These are phyloP conservation scores for Penicillium sp. DNA, from an alignment of 2,329 filamentous ascomycete genomes.

Conservation along the genomic window DNA sequence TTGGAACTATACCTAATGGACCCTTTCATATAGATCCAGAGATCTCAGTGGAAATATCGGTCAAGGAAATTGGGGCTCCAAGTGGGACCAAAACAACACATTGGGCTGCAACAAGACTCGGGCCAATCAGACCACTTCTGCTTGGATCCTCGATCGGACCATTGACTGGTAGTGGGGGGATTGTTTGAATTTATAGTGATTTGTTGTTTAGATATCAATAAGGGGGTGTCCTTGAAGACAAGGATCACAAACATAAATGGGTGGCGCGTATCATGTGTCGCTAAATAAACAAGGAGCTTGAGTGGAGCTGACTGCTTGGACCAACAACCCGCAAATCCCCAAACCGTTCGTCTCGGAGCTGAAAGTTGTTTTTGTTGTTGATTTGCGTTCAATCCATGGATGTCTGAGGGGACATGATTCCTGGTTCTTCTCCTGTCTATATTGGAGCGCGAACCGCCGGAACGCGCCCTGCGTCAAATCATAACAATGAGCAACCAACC, in stretches of 20 bases:
- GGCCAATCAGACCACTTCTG: conserved; percentile 4
- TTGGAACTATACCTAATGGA: neutral
- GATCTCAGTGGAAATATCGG: conserved; percentile 1
- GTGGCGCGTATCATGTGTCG: neutral
- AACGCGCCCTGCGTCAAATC: conserved; percentile 15
- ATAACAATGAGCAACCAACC: conserved; percentile 36
- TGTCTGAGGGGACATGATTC: neutral
- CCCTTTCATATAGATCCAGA: neutral
- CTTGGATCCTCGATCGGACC: neutral
- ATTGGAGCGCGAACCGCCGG: conserved; percentile 10
- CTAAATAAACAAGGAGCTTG: conserved; percentile 21
- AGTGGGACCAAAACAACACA: conserved; percentile 11
- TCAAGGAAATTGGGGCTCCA: neutral
- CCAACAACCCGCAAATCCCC: conserved; percentile 13
- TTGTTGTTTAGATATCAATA: neutral
- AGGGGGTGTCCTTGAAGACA: neutral
- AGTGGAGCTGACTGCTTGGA: conserved; percentile 18
- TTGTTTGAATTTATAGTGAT: neutral
- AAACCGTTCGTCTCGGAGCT: neutral
- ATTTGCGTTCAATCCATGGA: conserved; percentile 44
- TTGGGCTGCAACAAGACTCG: neutral
- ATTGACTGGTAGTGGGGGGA: neutral
- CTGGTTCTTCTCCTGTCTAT: neutral
- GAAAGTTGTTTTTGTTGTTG: conserved; percentile 47
- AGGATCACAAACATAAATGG: neutral